Base-by-base conservation (phyloP, 2,329 filamentous ascomycete genomes). In the Achaetomium macrosporum region DNA sequence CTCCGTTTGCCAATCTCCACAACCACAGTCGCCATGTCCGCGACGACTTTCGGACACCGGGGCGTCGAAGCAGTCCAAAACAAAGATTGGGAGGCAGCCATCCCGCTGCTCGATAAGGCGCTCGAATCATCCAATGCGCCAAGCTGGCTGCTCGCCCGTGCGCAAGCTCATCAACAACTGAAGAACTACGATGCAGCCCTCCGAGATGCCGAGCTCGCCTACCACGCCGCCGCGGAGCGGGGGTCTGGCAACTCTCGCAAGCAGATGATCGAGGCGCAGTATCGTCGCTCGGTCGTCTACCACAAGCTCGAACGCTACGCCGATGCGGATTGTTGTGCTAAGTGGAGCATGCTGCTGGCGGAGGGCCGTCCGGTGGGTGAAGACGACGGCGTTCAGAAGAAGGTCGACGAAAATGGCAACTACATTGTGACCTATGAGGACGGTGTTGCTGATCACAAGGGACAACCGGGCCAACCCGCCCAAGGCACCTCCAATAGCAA, bases 101-200 rank as follows among this genome's bases (percentile, higher is more conserved):
- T 96, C 60, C 67, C 73, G 35, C 78, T 84, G 61, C 85, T 87
- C 58, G 86, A 85, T 8, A 69, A 73, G 37, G 89, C 88, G 7
- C 74, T 95, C 33, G 71, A 81, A 56, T 76, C 76, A 12, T 83
- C 85, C 0, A 74, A 74, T 37, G 89, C 88, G 2, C 87, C 89
- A 1, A 72, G 79, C 45, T 96, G 93, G 81, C 85, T 92, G 57
- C 81, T 93, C 57, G 83, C 87, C 60, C 88, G 92, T 17, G 87
- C 90, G 5, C 90, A 84, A 40, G 89, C 89, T 37, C 85, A 90
- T 65, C 78, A 88, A 46, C 81, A 87, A 54, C 75, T 78, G 2
- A 75, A 75, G 59, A 73, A 82, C 47, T 76, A 81, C 51, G 73
- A 81, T 2, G 76, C 79, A 19, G 87, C 90, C 1, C 78, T 93